These are phyloP conservation scores for Scheffersomyces amazonensis DNA, from an alignment of 805 yeast genomes.

Conservation along the genomic window DNA sequence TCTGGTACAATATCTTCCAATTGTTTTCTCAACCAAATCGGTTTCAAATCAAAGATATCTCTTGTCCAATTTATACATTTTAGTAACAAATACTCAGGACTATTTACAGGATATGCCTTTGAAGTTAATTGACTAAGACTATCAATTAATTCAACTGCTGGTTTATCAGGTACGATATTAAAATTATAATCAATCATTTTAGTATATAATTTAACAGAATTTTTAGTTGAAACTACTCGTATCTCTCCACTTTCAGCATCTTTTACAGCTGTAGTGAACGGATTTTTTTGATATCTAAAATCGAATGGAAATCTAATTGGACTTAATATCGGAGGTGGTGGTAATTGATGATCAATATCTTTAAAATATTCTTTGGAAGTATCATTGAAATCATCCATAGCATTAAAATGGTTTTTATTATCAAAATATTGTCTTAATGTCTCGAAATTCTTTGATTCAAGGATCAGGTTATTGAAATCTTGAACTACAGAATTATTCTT, in stretches of 20 bases:
- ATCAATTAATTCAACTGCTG: conserved; percentile 46
- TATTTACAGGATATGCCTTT: conserved; percentile 32
- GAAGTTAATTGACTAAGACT: conserved; percentile 27
- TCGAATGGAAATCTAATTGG: conserved; percentile 72
- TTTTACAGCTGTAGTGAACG: conserved; percentile 46
- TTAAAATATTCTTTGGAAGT: conserved; percentile 19
- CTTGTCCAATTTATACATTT: conserved; percentile 44
- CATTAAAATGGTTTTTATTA: conserved; percentile 17
- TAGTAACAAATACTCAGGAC: conserved; percentile 29
- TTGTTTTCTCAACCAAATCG: conserved; percentile 84
- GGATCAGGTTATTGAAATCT: conserved; percentile 22
- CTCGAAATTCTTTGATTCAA: conserved; percentile 21
- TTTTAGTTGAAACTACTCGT: conserved; percentile 43
- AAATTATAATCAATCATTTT: conserved; percentile 48
- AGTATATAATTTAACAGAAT: conserved; percentile 50
- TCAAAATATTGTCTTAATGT: conserved; percentile 23
- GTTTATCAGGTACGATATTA: conserved; percentile 45
- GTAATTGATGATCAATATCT: conserved; percentile 51
- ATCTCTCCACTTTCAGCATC: conserved; percentile 59
- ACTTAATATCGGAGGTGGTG: conserved; percentile 87
- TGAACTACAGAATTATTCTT: conserved; percentile 43
- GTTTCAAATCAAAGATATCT: conserved; percentile 62
- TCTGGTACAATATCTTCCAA: conserved; percentile 54
- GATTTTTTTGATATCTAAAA: conserved; percentile 75
- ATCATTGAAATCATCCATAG: conserved; percentile 26